Evolutionary conservation across 441 rosid genomes (phyloP), one percentile per base, ranked within the genome.

Genomic region (Erodium texanum): DNA sequence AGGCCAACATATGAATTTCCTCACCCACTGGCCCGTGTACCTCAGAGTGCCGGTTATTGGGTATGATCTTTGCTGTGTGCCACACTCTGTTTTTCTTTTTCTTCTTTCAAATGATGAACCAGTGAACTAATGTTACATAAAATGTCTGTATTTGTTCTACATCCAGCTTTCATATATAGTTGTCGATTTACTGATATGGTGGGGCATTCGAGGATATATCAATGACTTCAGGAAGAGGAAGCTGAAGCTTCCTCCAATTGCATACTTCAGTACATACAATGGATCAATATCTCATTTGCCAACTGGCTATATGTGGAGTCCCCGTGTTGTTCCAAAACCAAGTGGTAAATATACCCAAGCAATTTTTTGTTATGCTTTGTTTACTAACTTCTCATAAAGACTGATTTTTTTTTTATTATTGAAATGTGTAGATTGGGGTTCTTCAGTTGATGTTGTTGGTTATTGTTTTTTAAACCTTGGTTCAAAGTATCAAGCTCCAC

Each of bases 1-100:
- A 94, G 99, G 98, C 99, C 99, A 24, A 94, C 99, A 48, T 82
- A 82, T 80, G 99, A 89, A 81, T 92, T 94, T 78, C 94, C 98
- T 75, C 97, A 94, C 69, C 99, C 99, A 41, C 81, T 92, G 73
- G 99, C 98, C 15, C 97, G 97, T 65, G 99, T 92, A 66, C 86
- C 98, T 66, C 97, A 92, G 71, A 87, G 88, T 74, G 98, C 99
- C 82, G 99, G 94, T 66, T 78, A 94, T 77, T 94, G 99, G 99
- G 99, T 94, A 89, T 78, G 85, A 69, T 71, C 41, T 70, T 67
- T 4, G 14, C 63, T 65, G 29, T 54, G 7, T 69, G 23, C 38
- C 66, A 12, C 38, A 29, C 8, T 63, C 19, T 29, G 48, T 19
- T 64, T 5, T 16, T 15, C 24, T 27, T 11, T 14, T 14, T 64